These are phyloP conservation scores for Leptomonas pyrrhocoris DNA, from an alignment of 208 protist species.

Conservation along the genomic window DNA sequence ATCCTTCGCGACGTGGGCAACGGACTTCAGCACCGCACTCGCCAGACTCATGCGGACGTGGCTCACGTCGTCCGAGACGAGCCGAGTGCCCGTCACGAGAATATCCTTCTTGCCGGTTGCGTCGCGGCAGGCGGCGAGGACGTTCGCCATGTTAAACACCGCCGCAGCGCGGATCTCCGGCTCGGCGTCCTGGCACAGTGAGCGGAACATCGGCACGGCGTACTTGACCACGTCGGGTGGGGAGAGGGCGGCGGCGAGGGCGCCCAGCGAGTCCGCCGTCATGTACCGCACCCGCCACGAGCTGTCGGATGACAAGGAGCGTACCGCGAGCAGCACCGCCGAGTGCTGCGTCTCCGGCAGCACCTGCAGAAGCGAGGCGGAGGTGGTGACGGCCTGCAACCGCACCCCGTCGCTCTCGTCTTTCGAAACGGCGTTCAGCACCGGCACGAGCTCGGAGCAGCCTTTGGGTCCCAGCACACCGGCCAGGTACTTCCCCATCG, in stretches of 20 bases:
- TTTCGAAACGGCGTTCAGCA: slow-evolving; percentile 88
- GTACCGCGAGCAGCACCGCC: slow-evolving; percentile 83
- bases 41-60: slow-evolving; percentile 90
- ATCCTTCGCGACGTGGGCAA: slow-evolving; percentile 73
- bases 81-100: slow-evolving; percentile 71
- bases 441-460: slow-evolving; percentile 88
- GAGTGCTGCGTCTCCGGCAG: slow-evolving; percentile 83
- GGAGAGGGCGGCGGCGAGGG: slow-evolving; percentile 59
- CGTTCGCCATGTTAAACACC: slow-evolving; percentile 81
- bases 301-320: slow-evolving; percentile 84
- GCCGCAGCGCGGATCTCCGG: slow-evolving; percentile 87
- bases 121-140: slow-evolving; percentile 67
- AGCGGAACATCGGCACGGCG: slow-evolving; percentile 71
- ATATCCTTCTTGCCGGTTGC: slow-evolving; percentile 66
- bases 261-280: slow-evolving; percentile 95
- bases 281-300: slow-evolving; percentile 99
- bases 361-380: slow-evolving; percentile 85
- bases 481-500: slow-evolving; percentile 87
- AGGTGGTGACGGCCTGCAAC: slow-evolving; percentile 94
- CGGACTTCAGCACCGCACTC: slow-evolving; percentile 79
- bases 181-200: slow-evolving; percentile 81
- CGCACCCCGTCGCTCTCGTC: slow-evolving; percentile 98
- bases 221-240: slow-evolving; percentile 68
- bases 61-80: slow-evolving; percentile 68
- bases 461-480: slow-evolving; percentile 60